These are phyloP conservation scores for Epichloe hybrida DNA, from an alignment of 2,329 filamentous ascomycete genomes.

Conservation along the genomic window DNA sequence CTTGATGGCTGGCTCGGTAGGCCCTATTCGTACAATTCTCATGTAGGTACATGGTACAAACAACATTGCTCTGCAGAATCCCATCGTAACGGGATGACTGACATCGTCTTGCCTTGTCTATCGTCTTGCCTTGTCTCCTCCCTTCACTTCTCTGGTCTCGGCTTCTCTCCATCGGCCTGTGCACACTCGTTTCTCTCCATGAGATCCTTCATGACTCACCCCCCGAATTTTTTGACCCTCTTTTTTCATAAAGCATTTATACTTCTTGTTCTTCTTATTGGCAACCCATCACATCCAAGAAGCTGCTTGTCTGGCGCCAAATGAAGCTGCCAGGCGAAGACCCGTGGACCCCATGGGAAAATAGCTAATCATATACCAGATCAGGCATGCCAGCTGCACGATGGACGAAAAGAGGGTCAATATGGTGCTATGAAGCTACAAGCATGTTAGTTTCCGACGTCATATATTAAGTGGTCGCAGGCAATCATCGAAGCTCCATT, in stretches of 20 bases:
- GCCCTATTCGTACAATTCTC: not conserved
- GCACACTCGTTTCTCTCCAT: not conserved
- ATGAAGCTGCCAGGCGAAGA: slow-evolving; percentile 71
- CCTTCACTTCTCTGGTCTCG: not conserved
- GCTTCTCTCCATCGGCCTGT: not conserved
- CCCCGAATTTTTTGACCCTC: not conserved
- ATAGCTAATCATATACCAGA: slow-evolving; percentile 95
- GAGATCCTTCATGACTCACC: no score
- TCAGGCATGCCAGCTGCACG: slow-evolving; percentile 65
- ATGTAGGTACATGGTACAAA: not conserved
- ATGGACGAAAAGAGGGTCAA: slow-evolving; percentile 77
- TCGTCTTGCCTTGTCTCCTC: not conserved
- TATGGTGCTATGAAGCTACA: slow-evolving; percentile 66
- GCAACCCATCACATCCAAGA: slow-evolving; percentile 64
- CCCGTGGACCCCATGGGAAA: slow-evolving; percentile 94
- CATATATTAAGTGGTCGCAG: not conserved
- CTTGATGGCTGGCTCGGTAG: not conserved
- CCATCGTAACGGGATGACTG: not conserved
- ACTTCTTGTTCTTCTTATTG: not conserved
- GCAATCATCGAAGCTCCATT: not conserved
- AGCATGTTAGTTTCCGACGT: slow-evolving; percentile 6
- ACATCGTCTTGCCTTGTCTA: not conserved
- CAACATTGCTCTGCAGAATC: not conserved
- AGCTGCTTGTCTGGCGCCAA: slow-evolving; percentile 71
- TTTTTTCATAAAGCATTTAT: not conserved